phyloP scores from a whole-genome alignment of 78 protist species.

The Pigoraptor vietnamica region DNA sequence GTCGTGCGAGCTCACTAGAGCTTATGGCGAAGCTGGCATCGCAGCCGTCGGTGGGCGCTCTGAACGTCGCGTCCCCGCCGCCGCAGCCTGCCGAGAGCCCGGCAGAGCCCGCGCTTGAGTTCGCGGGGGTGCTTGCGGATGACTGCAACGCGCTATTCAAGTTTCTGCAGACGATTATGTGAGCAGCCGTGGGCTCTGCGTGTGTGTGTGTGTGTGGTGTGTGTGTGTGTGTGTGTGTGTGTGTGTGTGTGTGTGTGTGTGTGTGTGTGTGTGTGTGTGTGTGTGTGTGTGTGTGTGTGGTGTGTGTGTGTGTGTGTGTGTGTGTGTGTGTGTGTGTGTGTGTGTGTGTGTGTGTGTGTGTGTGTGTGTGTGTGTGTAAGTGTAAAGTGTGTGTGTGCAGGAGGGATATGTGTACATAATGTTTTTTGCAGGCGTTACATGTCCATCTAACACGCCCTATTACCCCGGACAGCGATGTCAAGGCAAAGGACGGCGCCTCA shows the following conservation, averaged over 20 bases:
- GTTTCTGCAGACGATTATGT: neutral
- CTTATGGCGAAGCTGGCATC: neutral
- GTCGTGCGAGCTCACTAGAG: neutral
- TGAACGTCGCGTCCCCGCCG: neutral
- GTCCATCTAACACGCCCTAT: neutral
- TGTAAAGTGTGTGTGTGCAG: no score
- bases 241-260: no score
- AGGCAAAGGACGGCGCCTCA: neutral
- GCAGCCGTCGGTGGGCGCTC: neutral
- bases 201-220: neutral
- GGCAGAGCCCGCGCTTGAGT: neutral
- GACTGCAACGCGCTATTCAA: neutral
- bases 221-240: no score
- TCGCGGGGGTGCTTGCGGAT: neutral
- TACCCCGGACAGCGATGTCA: neutral
- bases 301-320: no score
- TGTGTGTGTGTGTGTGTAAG: no score
- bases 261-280: no score
- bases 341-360: no score
- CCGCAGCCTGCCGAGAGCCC: no score
- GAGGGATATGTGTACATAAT: no score
- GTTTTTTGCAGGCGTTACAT: no score
- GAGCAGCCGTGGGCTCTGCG: neutral
- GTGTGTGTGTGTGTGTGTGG: no score
- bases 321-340: no score